Evolutionary conservation across 257 asterid genomes (phyloP).

Genomic region (Petrea volubilis): DNA sequence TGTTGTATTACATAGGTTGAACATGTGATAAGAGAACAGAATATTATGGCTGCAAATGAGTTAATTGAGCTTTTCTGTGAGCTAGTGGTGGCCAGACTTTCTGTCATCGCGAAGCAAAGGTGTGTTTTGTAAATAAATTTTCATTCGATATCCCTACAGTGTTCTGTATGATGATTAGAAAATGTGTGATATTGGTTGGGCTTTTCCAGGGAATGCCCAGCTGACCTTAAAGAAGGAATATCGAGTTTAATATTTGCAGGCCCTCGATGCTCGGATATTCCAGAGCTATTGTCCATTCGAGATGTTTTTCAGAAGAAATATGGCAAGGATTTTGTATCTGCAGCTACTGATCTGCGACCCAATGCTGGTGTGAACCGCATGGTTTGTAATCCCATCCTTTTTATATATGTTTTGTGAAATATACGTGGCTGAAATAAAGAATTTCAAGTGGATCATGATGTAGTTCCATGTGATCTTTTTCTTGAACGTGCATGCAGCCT

Average conservation of each 20-base stretch:
- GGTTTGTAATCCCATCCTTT: constrained; percentile 39
- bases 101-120: constrained; percentile 90
- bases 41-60: constrained; percentile 91
- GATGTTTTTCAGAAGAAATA: constrained; percentile 81
- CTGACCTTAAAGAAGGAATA: constrained; percentile 95
- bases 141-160: background rate
- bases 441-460: background rate
- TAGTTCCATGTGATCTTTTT: background rate
- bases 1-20: constrained; percentile 55
- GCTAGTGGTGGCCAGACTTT: constrained; percentile 75
- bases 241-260: constrained; percentile 87
- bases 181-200: constrained; percentile 14
- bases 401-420: background rate
- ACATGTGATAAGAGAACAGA: constrained; percentile 94
- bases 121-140: constrained; percentile 8
- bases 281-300: constrained; percentile 71
- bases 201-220: constrained; percentile 82
- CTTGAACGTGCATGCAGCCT: background rate
- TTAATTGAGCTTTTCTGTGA: constrained; percentile 94
- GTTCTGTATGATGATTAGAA: background rate
- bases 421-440: background rate
- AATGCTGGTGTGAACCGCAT: constrained; percentile 90
- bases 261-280: constrained; percentile 96
- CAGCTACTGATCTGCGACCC: constrained; percentile 93
- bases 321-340: constrained; percentile 91